A percentile compares a stretch with the other conserved stretches of the same genome.
These are phyloP conservation scores for Chalciporus sphaerocephalus DNA, from an alignment of 768 basidiomycete genomes.

Conservation along the genomic window DNA sequence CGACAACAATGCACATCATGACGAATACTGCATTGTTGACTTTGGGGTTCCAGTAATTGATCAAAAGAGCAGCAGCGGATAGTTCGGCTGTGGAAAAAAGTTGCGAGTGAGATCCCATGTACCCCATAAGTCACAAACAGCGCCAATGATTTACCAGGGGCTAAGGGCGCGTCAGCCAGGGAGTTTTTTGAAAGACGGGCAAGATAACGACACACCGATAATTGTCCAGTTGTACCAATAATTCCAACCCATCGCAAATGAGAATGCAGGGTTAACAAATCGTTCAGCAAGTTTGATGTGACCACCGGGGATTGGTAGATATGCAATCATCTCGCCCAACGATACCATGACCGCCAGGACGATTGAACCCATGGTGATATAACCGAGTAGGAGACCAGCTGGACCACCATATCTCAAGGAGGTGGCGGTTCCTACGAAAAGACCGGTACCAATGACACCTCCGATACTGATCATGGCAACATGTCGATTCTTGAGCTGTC, in stretches of 20 bases:
- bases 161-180: slow-evolving; percentile 8
- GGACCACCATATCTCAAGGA: slow-evolving; percentile 59
- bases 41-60: slow-evolving; percentile 62
- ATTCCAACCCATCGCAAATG: slow-evolving; percentile 53
- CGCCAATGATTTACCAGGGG: slow-evolving; percentile 19
- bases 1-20: slow-evolving; percentile 67
- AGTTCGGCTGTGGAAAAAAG: slow-evolving; percentile 24
- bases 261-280: slow-evolving; percentile 73
- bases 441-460: slow-evolving; percentile 54
- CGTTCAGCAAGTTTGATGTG: slow-evolving; percentile 80
- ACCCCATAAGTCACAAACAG: not conserved
- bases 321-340: slow-evolving; percentile 60
- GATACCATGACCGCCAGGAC: slow-evolving; percentile 76
- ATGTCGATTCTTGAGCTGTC: slow-evolving; percentile 73
- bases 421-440: slow-evolving; percentile 64
- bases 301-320: slow-evolving; percentile 72
- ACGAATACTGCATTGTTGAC: slow-evolving; percentile 78
- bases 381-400: slow-evolving; percentile 71
- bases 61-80: slow-evolving; percentile 58
- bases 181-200: fast-evolving
- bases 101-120: slow-evolving; percentile 1
- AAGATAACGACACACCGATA: slow-evolving; percentile 11
- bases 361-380: slow-evolving; percentile 57
- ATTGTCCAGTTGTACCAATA: slow-evolving; percentile 43
- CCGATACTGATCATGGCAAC: slow-evolving; percentile 79